Evolutionary conservation across 306 rosid genomes (phyloP), one percentile per base, ranked within the genome.

Genomic region (Senna tora): DNA sequence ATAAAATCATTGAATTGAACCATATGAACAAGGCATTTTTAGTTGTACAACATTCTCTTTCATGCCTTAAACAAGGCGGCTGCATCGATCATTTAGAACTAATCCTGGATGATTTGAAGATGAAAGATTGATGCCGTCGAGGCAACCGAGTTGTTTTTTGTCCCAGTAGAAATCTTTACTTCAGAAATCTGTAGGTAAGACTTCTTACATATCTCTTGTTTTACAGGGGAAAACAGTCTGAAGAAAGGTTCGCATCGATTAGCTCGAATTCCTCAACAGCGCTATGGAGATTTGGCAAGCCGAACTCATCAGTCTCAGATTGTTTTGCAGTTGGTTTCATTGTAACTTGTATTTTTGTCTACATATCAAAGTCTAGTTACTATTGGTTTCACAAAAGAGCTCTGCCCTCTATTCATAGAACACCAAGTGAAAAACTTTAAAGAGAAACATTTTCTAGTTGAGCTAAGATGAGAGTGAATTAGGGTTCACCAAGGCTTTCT

Each of bases 191-290:
- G 39, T 41, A 47, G 34, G 38, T n/a, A 9, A 75, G n/a, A 17
- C 32, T 51, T 17, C 66, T n/a, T 46, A 68, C 64, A 43, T 60
- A 42, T 81, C 71, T 78, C 30, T 32, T 59, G 15, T 60, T 80
- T 67, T 12, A 21, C 95, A 91, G 98, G 80, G 59, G 71, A 67
- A 76, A 86, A 59, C 75, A 80, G 33, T 85, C 97, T 20, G 65
- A 80, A 17, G 87, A 87, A 56, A 77, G 83, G 54, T 94, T 89
- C 72, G 91, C 97, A 41, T 83, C 96, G 2, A 72, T 89, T 42
- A 78, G 90, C 57, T 9, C 87, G 39, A 82, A 71, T 73, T 65
- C 86, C 50, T 72, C 95, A 19, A 49, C 72, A 9, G 65, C 82
- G 12, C 32, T 52, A 9, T 33, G 81, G 86, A 77, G 79, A 65